Conservation (phyloP, 2,329 filamentous ascomycete genomes). For the Colletotrichum limetticola region DNA sequence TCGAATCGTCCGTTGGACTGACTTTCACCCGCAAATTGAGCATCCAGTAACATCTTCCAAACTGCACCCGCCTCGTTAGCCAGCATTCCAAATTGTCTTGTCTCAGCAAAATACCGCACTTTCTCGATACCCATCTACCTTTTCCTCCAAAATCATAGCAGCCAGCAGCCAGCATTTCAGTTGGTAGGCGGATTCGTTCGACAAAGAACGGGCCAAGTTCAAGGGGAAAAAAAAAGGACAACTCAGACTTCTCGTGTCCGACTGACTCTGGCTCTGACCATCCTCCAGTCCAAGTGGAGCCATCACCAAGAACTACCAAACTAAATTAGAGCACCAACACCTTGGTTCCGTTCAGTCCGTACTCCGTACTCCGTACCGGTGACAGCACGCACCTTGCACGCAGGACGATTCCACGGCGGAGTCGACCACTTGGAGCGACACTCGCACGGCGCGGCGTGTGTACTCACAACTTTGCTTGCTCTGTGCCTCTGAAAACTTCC, state of each 20-base stretch:
- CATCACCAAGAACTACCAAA: neutral
- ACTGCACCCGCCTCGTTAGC: neutral
- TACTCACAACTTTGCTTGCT: neutral
- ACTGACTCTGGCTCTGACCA: neutral
- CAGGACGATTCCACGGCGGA: neutral
- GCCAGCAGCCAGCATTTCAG: neutral
- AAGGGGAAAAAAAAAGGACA: neutral
- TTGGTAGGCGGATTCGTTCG: neutral
- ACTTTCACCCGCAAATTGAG: neutral
- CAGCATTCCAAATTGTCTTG: neutral
- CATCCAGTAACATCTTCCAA: neutral
- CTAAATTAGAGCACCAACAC: conserved; percentile 14
- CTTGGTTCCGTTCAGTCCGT: conserved; percentile 11
- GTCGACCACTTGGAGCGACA: no score
- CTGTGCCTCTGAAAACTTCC: neutral
- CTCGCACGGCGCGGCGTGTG: neutral
- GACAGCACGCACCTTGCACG: neutral
- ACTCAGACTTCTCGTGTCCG: neutral
- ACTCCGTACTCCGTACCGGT: neutral
- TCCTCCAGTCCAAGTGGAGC: conserved; percentile 12
- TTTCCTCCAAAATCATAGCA: neutral
- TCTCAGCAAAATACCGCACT: neutral
- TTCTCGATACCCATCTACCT: neutral
- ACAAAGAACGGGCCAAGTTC: neutral
- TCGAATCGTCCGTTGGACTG: neutral